These are phyloP conservation scores for Venustampulla echinocandica DNA, from an alignment of 495 filamentous ascomycete genomes.

Conservation along the genomic window DNA sequence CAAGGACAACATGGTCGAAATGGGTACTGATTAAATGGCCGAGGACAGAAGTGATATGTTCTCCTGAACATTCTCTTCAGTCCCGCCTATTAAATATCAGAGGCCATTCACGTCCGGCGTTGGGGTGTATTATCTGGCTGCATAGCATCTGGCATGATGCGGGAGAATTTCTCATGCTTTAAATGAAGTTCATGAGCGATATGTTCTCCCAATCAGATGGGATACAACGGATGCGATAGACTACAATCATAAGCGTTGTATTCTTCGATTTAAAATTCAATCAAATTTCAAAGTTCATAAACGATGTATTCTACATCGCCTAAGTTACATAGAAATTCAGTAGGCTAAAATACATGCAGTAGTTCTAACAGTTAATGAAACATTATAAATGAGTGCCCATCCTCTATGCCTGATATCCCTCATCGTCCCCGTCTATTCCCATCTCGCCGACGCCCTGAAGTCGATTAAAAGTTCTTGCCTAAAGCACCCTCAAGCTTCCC, in stretches of 20 bases:
- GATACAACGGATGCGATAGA: not conserved
- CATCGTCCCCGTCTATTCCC: not conserved
- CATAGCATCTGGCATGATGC: conserved; percentile 25
- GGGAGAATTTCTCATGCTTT: conserved; percentile 1
- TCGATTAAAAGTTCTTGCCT: conserved; percentile 20
- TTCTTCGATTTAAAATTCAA: not conserved
- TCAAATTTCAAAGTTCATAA: no score
- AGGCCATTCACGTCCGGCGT: conserved; percentile 13
- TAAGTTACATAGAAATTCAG: no score
- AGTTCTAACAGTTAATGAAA: not conserved
- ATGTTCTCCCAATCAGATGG: not conserved
- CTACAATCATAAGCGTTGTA: not conserved
- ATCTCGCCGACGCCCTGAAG: not conserved
- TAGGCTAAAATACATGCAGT: no score
- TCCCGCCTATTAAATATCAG: not conserved
- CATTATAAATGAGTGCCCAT: not conserved
- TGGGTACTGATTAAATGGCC: conserved; percentile 24
- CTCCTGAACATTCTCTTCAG: not conserved
- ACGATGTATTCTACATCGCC: no score
- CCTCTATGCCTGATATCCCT: not conserved
- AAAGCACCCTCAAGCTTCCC: conserved; percentile 19
- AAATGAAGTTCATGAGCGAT: conserved; percentile 14
- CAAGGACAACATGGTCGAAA: conserved; percentile 21
- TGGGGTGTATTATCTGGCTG: conserved; percentile 17
- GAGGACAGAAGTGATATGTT: not conserved